Evolutionary conservation across 2,329 filamentous ascomycete species (phyloP), one percentile per base, ranked within the genome.

Genomic region (Colletotrichum costaricense): DNA sequence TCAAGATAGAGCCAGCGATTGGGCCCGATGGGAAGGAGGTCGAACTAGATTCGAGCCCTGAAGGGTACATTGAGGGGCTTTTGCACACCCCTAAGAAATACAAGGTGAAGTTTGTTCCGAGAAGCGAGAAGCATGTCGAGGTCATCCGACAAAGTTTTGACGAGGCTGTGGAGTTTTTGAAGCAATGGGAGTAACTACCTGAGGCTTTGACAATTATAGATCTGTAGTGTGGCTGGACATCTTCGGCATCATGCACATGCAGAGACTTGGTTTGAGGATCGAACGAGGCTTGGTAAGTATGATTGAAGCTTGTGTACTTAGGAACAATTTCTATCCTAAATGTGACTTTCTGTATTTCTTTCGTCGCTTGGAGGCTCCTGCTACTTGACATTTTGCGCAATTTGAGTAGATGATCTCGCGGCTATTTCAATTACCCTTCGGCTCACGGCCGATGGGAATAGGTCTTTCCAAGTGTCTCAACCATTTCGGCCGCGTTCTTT

Each of bases 401-500:
- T 42, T 16, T 26, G 12, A 42, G 14, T 42, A 5, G 14, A 42
- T 5, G 5, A 0, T 14, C 12, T 19, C 12, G 14, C 14, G 38
- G 14, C 3, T n/a, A 4, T 9, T 9, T n/a, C 16, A 46, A 3
- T 46, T 46, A 19, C 42, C 42, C 42, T n/a, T 46, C 6, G 16
- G 42, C 16, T 46, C 42, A 7, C 42, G 19, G 3, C 16, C 8
- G 5, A 82, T 74, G 4, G 87, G 86, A 5, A 88, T 76, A 63
- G 87, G 87, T 59, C 82, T 83, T 67, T 79, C 78, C 64, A 86
- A 78, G 76, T 90, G 90, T 2, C 85, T 88, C 4, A 84, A 80
- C 88, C 89, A 92, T 73, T 82, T 80, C 0, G 89, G 89, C 49
- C 84, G 78, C 4, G 82, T 85, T 35, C 90, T 84, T 79, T 85